Conservation (phyloP, 1,284 basidiomycete species). For the Rhodofomes roseus region DNA sequence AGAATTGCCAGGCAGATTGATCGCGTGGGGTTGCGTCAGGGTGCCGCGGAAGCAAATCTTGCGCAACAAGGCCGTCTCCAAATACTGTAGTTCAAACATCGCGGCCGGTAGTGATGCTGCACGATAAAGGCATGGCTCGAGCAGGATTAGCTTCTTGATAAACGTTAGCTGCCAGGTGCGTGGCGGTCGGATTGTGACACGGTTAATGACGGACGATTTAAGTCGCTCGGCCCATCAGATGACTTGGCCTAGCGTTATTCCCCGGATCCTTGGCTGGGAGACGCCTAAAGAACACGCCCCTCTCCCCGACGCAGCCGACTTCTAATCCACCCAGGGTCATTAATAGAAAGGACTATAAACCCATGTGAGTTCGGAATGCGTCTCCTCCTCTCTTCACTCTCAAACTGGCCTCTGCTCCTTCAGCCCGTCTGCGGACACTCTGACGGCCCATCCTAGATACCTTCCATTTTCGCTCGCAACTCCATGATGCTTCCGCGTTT, state of each 20-base stretch:
- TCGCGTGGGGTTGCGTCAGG: neutral
- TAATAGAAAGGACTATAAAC: neutral
- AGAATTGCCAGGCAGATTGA: neutral
- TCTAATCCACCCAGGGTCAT: slow-evolving; percentile 3
- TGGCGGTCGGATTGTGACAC: slow-evolving; percentile 1
- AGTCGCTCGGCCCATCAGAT: slow-evolving; percentile 7
- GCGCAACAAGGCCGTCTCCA: no score
- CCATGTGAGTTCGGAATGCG: neutral
- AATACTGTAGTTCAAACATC: neutral
- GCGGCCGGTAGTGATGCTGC: neutral
- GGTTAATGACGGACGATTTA: slow-evolving; percentile 5
- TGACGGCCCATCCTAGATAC: slow-evolving; percentile 13
- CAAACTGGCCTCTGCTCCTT: neutral
- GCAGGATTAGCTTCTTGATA: slow-evolving; percentile 9
- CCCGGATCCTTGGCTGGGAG: neutral
- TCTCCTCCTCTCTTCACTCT: neutral
- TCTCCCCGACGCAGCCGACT: slow-evolving; percentile 3
- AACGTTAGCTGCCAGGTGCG: slow-evolving; percentile 2
- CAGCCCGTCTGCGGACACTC: neutral
- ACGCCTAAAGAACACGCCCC: slow-evolving; percentile 3
- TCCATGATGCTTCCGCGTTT: slow-evolving; percentile 14
- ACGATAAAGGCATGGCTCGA: slow-evolving; percentile 5
- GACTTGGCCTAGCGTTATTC: slow-evolving; percentile 6
- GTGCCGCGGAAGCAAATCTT: neutral
- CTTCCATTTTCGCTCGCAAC: slow-evolving; percentile 16